These are phyloP conservation scores for Starmerella bombicola DNA, from an alignment of 805 yeast genomes.

Conservation along the genomic window DNA sequence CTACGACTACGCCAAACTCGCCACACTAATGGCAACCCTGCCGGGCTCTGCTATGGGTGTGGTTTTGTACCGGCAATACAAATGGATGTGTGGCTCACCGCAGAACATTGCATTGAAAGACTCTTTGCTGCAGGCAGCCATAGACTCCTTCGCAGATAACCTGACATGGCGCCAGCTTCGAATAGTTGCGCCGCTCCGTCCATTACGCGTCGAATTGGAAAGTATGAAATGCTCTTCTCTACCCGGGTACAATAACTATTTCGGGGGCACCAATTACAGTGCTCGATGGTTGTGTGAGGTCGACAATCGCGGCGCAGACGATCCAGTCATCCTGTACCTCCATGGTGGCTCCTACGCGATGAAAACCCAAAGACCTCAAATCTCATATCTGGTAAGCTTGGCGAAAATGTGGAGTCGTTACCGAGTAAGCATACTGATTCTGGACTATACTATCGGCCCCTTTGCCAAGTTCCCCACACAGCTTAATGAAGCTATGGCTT, in stretches of 20 bases:
- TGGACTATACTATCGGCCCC: constrained; percentile 27
- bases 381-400: constrained; percentile 14
- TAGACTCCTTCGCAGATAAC: constrained; percentile 15
- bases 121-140: constrained; percentile 9
- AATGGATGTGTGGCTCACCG: constrained; percentile 3
- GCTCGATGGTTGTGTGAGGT: constrained; percentile 24
- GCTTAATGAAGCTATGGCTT: constrained; percentile 21
- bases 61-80: constrained; percentile 3
- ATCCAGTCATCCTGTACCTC: constrained; percentile 23
- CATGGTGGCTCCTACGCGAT: constrained; percentile 26
- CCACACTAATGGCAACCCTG: constrained; percentile 7
- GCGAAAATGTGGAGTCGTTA: constrained; percentile 8
- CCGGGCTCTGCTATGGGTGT: constrained; percentile 4
- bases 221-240: constrained; percentile 6
- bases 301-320: constrained; percentile 19
- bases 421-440: constrained; percentile 21
- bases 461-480: constrained; percentile 24
- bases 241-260: constrained; percentile 18
- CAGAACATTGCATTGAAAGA: constrained; percentile 1
- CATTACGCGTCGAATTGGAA: constrained; percentile 17
- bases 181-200: constrained; percentile 18
- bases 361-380: constrained; percentile 17
- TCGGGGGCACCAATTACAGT: constrained; percentile 16
- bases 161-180: constrained; percentile 19
- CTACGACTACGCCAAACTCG: constrained; percentile 11